phyloP scores from a whole-genome alignment of 1,284 basidiomycete genomes.

The Ceratobasidium sp. region DNA sequence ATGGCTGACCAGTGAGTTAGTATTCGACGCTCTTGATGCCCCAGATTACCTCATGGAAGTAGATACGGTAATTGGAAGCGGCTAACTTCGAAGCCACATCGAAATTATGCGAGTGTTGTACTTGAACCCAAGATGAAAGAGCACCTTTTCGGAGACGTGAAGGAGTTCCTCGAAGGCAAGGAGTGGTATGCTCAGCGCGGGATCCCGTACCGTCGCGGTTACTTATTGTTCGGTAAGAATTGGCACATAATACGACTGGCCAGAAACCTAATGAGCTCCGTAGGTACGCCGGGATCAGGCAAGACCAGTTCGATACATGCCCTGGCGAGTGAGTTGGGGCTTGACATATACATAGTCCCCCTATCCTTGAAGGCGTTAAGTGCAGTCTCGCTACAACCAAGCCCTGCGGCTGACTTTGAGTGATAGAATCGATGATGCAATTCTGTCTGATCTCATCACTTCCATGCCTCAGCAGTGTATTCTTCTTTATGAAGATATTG shows the following conservation, averaged over 20 bases:
- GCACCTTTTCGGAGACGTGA: slow-evolving; percentile 58
- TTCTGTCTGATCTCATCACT: slow-evolving; percentile 56
- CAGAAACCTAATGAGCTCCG: slow-evolving; percentile 45
- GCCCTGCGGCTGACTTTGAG: not conserved
- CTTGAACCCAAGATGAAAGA: slow-evolving; percentile 58
- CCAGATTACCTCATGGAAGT: not conserved
- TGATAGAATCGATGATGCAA: slow-evolving; percentile 58
- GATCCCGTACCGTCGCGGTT: slow-evolving; percentile 63
- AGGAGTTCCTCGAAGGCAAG: slow-evolving; percentile 60
- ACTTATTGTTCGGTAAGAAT: slow-evolving; percentile 62
- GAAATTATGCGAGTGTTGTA: slow-evolving; percentile 61
- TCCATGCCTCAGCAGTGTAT: slow-evolving; percentile 60
- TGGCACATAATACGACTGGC: no score
- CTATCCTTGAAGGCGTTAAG: slow-evolving; percentile 60
- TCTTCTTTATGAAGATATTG: slow-evolving; percentile 63
- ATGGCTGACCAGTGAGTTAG: slow-evolving; percentile 37
- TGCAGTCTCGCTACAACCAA: no score
- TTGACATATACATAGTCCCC: slow-evolving; percentile 66
- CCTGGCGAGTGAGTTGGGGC: slow-evolving; percentile 59
- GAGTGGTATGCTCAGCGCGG: slow-evolving; percentile 60
- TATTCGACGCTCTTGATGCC: not conserved
- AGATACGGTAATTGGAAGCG: slow-evolving; percentile 51
- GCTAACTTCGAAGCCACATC: slow-evolving; percentile 57
- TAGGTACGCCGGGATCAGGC: slow-evolving; percentile 48
- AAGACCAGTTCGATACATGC: slow-evolving; percentile 63